A percentile compares a stretch with the other conserved stretches of the same genome.
Evolutionary conservation across 345 rosid genomes (phyloP).

Genomic region (Salix udensis): DNA sequence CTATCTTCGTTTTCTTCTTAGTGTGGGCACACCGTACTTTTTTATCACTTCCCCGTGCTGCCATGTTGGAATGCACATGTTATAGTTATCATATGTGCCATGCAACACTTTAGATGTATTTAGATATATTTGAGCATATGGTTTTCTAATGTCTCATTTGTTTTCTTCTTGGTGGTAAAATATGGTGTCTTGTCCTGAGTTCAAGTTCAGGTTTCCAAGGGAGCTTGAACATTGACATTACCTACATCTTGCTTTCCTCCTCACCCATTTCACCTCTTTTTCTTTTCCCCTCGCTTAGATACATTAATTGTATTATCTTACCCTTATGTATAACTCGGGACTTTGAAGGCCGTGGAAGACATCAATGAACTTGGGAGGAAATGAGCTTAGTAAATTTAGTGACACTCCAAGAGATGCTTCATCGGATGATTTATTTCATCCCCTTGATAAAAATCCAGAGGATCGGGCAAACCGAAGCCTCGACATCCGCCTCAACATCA

Average conservation of each 20-base stretch:
- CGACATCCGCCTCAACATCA: too few relatives aligned
- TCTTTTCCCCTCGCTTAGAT: not conserved
- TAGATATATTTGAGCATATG: not conserved
- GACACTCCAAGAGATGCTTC: slow-evolving; percentile 79
- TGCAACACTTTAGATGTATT: not conserved
- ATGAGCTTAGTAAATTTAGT: slow-evolving; percentile 45
- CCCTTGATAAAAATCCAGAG: too few relatives aligned
- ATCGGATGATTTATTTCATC: slow-evolving; percentile 74
- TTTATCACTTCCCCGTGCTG: too few relatives aligned
- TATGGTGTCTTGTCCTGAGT: not conserved
- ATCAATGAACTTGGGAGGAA: slow-evolving; percentile 45
- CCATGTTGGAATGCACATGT: too few relatives aligned
- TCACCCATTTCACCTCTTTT: not conserved
- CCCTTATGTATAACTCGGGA: slow-evolving; percentile 8
- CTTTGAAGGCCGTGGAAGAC: slow-evolving; percentile 59
- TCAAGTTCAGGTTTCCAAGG: slow-evolving; percentile 5
- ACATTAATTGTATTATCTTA: slow-evolving; percentile 4
- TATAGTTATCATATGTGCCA: too few relatives aligned
- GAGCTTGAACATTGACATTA: slow-evolving; percentile 3
- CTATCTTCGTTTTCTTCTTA: not conserved
- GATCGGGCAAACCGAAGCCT: too few relatives aligned
- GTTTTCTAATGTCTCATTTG: not conserved
- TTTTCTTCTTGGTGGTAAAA: not conserved
- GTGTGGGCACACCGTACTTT: too few relatives aligned
- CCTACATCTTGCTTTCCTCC: not conserved